Conservation (phyloP, 1,139 yeast species). For the Sugiyamaella japonica region DNA sequence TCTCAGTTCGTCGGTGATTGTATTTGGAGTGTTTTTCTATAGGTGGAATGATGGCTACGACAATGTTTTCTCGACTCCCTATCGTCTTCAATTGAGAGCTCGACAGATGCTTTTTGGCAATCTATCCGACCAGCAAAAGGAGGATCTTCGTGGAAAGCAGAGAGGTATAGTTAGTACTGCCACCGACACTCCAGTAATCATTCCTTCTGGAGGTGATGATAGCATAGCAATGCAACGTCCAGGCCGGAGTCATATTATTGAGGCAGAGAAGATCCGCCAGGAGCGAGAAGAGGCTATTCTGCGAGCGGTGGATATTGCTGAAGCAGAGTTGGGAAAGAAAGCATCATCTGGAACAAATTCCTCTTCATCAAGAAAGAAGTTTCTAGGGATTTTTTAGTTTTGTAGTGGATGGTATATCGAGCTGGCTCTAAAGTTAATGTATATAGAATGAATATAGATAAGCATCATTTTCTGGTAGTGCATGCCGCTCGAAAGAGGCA, state of each 20-base stretch:
- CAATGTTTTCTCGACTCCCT: conserved; percentile 67
- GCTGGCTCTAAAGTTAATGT: too few species aligned
- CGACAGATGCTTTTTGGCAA: conserved; percentile 56
- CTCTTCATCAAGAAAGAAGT: conserved; percentile 10
- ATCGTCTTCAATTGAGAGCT: conserved; percentile 57
- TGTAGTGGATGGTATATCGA: background rate
- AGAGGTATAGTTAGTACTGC: conserved; percentile 33
- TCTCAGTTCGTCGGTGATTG: conserved; percentile 40
- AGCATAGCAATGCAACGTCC: conserved; percentile 65
- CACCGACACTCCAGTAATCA: conserved; percentile 19
- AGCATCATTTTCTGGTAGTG: too few species aligned
- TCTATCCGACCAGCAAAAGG: conserved; percentile 58
- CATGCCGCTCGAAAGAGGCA: too few species aligned
- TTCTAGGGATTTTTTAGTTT: conserved; percentile 19
- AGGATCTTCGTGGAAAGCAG: conserved; percentile 55
- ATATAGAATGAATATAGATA: too few species aligned
- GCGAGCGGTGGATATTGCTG: conserved; percentile 53
- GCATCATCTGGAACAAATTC: background rate
- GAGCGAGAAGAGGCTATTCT: conserved; percentile 66
- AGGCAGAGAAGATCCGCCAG: conserved; percentile 71
- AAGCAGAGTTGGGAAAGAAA: conserved; percentile 34
- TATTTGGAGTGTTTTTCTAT: conserved; percentile 61
- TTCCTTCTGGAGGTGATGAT: conserved; percentile 24
- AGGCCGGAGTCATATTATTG: conserved; percentile 67
- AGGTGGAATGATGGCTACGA: conserved; percentile 87